Conservation (phyloP, 139 green algal species). For the Spirogloea muscicola region DNA sequence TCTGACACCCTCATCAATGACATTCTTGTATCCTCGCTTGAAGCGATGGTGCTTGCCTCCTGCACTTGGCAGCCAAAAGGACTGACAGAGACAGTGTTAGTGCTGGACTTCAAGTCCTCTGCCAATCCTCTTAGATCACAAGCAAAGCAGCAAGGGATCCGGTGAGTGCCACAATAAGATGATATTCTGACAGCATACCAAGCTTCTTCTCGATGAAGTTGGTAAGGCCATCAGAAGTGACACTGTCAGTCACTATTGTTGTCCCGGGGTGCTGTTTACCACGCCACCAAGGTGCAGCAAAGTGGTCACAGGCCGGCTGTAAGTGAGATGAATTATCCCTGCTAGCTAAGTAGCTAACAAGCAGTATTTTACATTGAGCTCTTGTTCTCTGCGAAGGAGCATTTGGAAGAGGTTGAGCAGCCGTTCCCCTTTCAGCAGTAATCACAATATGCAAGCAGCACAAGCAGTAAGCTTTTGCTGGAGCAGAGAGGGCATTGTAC, state of each 20-base stretch:
- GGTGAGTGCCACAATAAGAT: not conserved
- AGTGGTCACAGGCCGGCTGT: not conserved
- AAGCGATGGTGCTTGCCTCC: conserved; percentile 61
- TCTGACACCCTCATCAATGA: conserved; percentile 68
- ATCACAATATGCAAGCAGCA: no score
- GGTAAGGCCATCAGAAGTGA: conserved; percentile 85
- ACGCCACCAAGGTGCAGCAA: conserved; percentile 7
- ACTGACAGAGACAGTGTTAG: not conserved
- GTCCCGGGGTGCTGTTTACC: conserved; percentile 71
- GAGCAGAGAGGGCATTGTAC: conserved; percentile 2
- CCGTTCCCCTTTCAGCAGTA: no score
- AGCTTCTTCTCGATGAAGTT: conserved; percentile 72
- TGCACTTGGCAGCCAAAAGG: not conserved
- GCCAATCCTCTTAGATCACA: conserved; percentile 2
- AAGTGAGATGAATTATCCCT: no score
- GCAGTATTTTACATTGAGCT: no score
- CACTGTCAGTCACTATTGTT: conserved; percentile 91
- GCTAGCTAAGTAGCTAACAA: no score
- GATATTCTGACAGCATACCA: conserved; percentile 7
- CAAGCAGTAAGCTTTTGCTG: not conserved
- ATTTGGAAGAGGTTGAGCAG: no score
- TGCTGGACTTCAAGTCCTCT: not conserved
- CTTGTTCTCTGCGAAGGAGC: no score
- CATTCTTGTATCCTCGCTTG: conserved; percentile 93
- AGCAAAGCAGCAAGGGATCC: not conserved